Conservation (phyloP, 176 grass and related monocot genomes). For the Eleusine indica region DNA sequence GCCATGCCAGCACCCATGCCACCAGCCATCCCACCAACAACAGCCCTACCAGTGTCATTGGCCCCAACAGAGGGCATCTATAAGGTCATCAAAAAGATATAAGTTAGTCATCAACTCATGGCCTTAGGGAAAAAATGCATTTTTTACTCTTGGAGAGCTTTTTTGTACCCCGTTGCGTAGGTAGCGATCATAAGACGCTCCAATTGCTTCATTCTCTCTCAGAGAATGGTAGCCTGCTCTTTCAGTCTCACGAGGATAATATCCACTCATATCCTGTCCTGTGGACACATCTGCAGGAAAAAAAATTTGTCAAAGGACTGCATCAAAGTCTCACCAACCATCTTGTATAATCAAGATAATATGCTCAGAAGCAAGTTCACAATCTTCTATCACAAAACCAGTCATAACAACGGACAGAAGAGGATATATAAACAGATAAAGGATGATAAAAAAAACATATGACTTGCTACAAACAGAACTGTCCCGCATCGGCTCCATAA, state of each 20-base stretch:
- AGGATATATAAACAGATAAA: no score
- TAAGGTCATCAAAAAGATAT: neutral
- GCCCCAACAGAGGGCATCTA: conserved; percentile 68
- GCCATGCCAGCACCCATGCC: conserved; percentile 64
- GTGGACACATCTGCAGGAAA: conserved; percentile 57
- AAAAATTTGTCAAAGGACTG: neutral
- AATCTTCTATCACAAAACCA: no score
- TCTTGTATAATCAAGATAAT: no score
- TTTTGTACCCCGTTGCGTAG: conserved; percentile 90
- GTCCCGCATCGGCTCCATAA: neutral
- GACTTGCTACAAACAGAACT: no score
- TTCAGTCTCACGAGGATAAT: conserved; percentile 84
- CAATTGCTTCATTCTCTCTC: conserved; percentile 90
- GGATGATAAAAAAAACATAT: no score
- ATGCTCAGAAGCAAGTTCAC: no score
- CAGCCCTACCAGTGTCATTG: conserved; percentile 61
- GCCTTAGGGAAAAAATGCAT: neutral
- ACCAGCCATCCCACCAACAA: conserved; percentile 64
- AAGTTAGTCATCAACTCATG: neutral
- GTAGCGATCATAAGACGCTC: conserved; percentile 95
- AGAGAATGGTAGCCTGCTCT: conserved; percentile 66
- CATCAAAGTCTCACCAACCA: neutral
- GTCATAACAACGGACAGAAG: no score
- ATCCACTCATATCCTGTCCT: conserved; percentile 77
- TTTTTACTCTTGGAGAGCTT: neutral